Evolutionary conservation across 768 basidiomycete genomes (phyloP), one percentile per base, ranked within the genome.

Genomic region (Boletus speciosus): DNA sequence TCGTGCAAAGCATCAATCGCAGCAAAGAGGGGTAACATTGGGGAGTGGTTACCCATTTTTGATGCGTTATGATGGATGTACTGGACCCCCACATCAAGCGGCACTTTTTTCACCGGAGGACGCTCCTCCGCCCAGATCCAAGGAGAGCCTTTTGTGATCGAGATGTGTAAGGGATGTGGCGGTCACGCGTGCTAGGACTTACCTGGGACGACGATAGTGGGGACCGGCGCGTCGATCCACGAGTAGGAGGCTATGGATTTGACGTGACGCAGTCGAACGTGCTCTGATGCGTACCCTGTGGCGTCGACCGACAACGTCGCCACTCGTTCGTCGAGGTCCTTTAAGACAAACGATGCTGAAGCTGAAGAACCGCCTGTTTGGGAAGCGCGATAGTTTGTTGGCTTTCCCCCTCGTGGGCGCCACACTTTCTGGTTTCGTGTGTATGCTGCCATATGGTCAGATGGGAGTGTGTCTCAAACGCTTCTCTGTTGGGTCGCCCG

Each of bases 41-140:
- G 59, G 9, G 68, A 69, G 65, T 69, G 45, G 67, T 66, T 41
- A 8, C 68, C 67, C 62, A 76, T 68, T 52, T 72, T 73, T 49
- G 73, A 77, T 21, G 74, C 78, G 66, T 88, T 83, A 55, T 85
- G 84, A 66, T 90, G 83, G 19, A 78, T 64, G 56, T 77, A 78
- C 29, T 70, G 65, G 10, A 73, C 32, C 0, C 82, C 84, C 6
- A 63, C 67, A 62, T 90, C 88, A 12, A 73, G 74, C 4, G 76
- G 73, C 14, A 89, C 81, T 7, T 66, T 74, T 59, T 76, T 81
- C 1, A 87, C 85, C 6, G 75, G 61, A 0, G 69, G 81, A 21
- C 74, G 62, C 1, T 70, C 63, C 25, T 80, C 73, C 4, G 64
- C 71, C 86, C 86, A 88, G 49, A 78, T 67, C 19, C 78, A 76